These are phyloP conservation scores for Rhizoclosmatium globosum DNA, from an alignment of 192 early-diverging fungal species.

Conservation along the genomic window DNA sequence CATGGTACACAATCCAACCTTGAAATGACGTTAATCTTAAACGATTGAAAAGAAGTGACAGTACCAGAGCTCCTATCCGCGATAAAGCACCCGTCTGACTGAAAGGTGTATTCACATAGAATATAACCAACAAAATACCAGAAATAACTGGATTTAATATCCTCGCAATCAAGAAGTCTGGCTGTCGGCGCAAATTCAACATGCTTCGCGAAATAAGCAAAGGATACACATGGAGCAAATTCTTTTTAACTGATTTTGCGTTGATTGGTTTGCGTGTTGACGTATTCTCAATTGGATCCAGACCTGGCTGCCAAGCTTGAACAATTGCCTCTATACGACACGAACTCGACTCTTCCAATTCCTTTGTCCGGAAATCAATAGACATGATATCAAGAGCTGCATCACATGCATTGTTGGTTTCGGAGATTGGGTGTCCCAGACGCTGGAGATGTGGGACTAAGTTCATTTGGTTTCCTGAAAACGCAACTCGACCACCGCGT, in stretches of 20 bases:
- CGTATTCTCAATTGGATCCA: background rate
- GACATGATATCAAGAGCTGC: slow-evolving; percentile 51
- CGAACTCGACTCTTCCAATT: slow-evolving; percentile 27
- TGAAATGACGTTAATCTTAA: background rate
- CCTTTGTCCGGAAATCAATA: slow-evolving; percentile 43
- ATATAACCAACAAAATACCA: slow-evolving; percentile 47
- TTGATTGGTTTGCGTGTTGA: background rate
- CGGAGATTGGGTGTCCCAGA: slow-evolving; percentile 38
- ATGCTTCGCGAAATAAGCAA: slow-evolving; percentile 38
- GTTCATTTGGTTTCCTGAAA: slow-evolving; percentile 27
- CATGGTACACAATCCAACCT: slow-evolving; percentile 29
- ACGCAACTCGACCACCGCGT: slow-evolving; percentile 43
- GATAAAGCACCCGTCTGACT: slow-evolving; percentile 40
- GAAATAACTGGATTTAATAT: slow-evolving; percentile 46
- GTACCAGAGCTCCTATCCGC: slow-evolving; percentile 42
- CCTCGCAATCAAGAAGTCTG: slow-evolving; percentile 34
- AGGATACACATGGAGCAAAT: slow-evolving; percentile 16
- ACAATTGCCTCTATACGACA: slow-evolving; percentile 36
- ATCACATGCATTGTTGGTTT: slow-evolving; percentile 49
- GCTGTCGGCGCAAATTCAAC: slow-evolving; percentile 43
- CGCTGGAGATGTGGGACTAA: slow-evolving; percentile 45
- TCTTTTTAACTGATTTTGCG: background rate
- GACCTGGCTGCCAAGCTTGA: slow-evolving; percentile 21
- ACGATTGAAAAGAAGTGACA: slow-evolving; percentile 3
- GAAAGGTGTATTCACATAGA: slow-evolving; percentile 33